Percentiles rank a stretch among this genome's conserved stretches.
These are phyloP conservation scores for Paraphaeosphaeria sporulosa DNA, from an alignment of 2,329 filamentous ascomycete genomes.

Conservation along the genomic window DNA sequence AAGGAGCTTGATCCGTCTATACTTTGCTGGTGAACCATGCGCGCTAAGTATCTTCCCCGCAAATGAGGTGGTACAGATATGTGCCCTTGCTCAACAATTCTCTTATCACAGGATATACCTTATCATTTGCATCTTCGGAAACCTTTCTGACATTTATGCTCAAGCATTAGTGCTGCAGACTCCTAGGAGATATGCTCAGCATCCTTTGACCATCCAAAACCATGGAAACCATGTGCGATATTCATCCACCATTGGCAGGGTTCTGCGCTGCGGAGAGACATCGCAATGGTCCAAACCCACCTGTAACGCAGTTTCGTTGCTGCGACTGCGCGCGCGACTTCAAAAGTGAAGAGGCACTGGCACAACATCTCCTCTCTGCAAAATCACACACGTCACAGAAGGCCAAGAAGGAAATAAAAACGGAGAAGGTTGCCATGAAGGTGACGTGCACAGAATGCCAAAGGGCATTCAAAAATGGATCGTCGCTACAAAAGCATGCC, in stretches of 20 bases:
- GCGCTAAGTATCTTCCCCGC: neutral
- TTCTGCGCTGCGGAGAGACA: neutral
- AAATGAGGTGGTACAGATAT: neutral
- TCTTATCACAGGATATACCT: neutral
- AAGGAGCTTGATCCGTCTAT: neutral
- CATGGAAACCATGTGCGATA: neutral
- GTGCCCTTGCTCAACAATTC: no score
- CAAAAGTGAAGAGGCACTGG: neutral
- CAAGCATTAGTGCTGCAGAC: neutral
- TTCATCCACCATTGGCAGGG: neutral
- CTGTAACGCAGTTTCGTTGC: conserved; percentile 1
- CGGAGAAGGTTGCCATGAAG: no score
- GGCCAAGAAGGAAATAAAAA: neutral
- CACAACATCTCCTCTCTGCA: neutral
- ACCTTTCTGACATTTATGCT: neutral
- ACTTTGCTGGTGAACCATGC: neutral
- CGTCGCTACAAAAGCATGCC: no score
- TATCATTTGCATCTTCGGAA: neutral
- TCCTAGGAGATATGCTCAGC: no score
- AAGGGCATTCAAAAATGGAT: no score
- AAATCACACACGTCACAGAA: neutral
- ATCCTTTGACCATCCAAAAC: neutral
- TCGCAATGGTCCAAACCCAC: neutral
- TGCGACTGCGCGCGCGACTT: conserved; percentile 3
- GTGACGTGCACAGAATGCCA: no score